A percentile compares a stretch with the other conserved stretches of the same genome.
These are phyloP conservation scores for Tolypocladium tundrense DNA, from an alignment of 2,329 filamentous ascomycete species.

Conservation along the genomic window DNA sequence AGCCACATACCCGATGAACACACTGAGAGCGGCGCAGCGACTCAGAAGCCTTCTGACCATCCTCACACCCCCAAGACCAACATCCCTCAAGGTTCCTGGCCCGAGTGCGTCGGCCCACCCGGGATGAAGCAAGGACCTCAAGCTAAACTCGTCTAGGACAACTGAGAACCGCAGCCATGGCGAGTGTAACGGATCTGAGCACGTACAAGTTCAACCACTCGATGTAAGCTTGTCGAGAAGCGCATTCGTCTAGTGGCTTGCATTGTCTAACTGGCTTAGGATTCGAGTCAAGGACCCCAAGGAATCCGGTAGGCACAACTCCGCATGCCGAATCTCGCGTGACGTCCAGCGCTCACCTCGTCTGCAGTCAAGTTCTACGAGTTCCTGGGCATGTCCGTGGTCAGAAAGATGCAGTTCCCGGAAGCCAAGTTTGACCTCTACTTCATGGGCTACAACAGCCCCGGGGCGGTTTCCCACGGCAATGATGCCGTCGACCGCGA, in stretches of 20 bases:
- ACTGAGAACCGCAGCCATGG: slow-evolving; percentile 30
- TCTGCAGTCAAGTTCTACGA: slow-evolving; percentile 78
- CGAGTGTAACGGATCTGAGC: slow-evolving; percentile 59
- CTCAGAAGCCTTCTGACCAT: slow-evolving; percentile 12
- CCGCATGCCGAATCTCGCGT: neutral
- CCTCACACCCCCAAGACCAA: slow-evolving; percentile 5
- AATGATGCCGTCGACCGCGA: slow-evolving; percentile 70
- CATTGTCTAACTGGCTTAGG: slow-evolving; percentile 38
- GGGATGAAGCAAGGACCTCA: neutral
- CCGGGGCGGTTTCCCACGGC: slow-evolving; percentile 62
- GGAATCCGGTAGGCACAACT: slow-evolving; percentile 46
- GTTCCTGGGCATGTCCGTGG: slow-evolving; percentile 75
- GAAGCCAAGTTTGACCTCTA: slow-evolving; percentile 92
- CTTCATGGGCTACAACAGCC: slow-evolving; percentile 82
- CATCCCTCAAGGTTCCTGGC: slow-evolving; percentile 1
- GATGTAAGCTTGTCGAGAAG: slow-evolving; percentile 47
- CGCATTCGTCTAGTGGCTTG: neutral
- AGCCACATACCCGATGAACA: slow-evolving; percentile 10
- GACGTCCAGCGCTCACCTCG: neutral
- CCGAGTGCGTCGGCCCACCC: neutral
- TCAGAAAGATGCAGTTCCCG: slow-evolving; percentile 72
- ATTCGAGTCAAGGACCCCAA: slow-evolving; percentile 91
- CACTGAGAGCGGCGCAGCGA: slow-evolving; percentile 13
- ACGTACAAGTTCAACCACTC: slow-evolving; percentile 85
- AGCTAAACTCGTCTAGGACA: neutral